These are phyloP conservation scores for Epipyxis sp. DNA, from an alignment of 108 stramenopile species.

Conservation along the genomic window DNA sequence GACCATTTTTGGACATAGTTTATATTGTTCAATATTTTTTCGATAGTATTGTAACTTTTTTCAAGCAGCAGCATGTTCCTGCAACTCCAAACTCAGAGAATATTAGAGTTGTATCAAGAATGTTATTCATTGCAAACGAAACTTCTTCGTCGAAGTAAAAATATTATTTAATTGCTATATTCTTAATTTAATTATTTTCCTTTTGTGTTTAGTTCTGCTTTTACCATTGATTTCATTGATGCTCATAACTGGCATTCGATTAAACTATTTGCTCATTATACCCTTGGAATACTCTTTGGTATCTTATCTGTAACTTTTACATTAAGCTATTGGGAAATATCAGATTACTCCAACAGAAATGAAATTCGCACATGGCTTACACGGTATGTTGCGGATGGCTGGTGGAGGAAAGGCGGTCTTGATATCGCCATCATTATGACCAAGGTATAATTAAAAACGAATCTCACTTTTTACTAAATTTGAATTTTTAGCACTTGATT, in stretches of 20 bases:
- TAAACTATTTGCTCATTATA: conserved; percentile 3
- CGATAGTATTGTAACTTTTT: not conserved
- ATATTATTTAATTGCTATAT: not conserved
- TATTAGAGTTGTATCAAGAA: not conserved
- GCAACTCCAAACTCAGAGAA: not conserved
- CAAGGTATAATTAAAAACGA: not conserved
- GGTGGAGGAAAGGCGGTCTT: conserved; percentile 2
- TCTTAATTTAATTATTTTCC: not conserved
- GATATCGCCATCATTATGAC: not conserved
- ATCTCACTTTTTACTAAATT: not conserved
- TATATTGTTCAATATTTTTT: conserved; percentile 20
- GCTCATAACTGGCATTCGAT: not conserved
- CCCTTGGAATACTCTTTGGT: not conserved
- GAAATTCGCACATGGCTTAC: conserved; percentile 7
- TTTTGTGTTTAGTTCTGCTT: not conserved
- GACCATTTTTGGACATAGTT: conserved; percentile 17
- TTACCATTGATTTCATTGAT: not conserved
- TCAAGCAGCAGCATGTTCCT: not conserved
- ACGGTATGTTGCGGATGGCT: conserved; percentile 24
- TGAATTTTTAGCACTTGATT: too few species aligned
- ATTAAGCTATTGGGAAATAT: conserved; percentile 3
- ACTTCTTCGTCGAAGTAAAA: not conserved
- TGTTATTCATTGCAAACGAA: not conserved
- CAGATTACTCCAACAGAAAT: conserved; percentile 13
- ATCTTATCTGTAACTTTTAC: conserved; percentile 6